phyloP scores from a whole-genome alignment of 2,329 filamentous ascomycete species.

The Ophiostoma fasciatum region DNA sequence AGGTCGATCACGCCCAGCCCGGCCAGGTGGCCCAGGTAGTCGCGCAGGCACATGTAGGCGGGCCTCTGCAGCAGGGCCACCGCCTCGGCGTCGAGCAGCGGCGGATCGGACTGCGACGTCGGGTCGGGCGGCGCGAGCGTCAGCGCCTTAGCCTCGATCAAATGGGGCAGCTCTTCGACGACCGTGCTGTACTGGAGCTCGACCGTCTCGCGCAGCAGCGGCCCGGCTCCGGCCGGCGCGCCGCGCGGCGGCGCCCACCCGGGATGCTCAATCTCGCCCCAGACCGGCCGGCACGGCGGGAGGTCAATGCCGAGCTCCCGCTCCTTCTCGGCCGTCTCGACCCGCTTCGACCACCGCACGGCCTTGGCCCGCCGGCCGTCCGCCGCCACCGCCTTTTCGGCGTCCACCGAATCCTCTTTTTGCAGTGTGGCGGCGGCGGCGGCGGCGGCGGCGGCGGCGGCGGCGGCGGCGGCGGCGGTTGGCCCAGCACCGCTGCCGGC shows the following conservation, averaged over 20 bases:
- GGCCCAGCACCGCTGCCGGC: no score
- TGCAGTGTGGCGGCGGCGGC: background rate
- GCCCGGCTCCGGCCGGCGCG: background rate
- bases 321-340: constrained; percentile 11
- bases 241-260: constrained; percentile 72
- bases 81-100: constrained; percentile 48
- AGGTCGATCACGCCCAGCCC: constrained; percentile 45
- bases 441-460: background rate
- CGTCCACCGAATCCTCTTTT: background rate
- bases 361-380: no score
- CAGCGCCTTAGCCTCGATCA: constrained; percentile 89
- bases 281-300: constrained; percentile 38
- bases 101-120: constrained; percentile 22
- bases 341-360: constrained; percentile 8
- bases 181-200: constrained; percentile 75
- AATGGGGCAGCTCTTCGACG: constrained; percentile 67
- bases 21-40: constrained; percentile 61
- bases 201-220: constrained; percentile 43
- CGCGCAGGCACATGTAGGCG: constrained; percentile 56
- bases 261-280: constrained; percentile 73
- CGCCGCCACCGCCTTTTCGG: background rate
- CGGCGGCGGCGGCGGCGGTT: background rate
- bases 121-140: constrained; percentile 54
- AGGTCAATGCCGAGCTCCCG: constrained; percentile 30
- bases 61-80: constrained; percentile 59